These are phyloP conservation scores for Reticulascus tulasneorum DNA, from an alignment of 2,329 filamentous ascomycete genomes.

Conservation along the genomic window DNA sequence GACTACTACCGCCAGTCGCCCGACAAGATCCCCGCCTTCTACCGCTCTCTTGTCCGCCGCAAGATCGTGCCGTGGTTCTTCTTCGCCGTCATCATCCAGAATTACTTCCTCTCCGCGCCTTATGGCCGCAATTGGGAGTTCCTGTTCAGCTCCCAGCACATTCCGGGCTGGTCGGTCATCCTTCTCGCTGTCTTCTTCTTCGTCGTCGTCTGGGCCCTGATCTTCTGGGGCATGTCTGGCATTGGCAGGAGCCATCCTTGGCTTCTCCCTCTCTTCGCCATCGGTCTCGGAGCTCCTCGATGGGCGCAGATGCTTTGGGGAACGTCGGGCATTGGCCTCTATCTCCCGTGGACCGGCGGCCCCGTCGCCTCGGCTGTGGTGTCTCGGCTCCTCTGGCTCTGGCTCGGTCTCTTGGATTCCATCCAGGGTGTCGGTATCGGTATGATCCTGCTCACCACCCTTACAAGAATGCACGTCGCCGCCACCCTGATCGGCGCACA, in stretches of 20 bases:
- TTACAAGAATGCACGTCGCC: constrained; percentile 61
- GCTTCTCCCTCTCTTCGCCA: constrained; percentile 64
- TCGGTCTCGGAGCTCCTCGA: constrained; percentile 60
- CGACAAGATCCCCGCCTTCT: constrained; percentile 62
- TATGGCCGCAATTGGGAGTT: constrained; percentile 66
- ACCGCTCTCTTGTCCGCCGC: constrained; percentile 55
- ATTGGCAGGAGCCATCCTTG: constrained; percentile 60
- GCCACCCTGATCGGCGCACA: constrained; percentile 59
- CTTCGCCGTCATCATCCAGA: constrained; percentile 59
- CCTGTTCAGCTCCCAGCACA: constrained; percentile 55
- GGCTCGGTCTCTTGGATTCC: constrained; percentile 62
- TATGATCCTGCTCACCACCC: constrained; percentile 63
- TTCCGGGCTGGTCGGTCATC: constrained; percentile 51
- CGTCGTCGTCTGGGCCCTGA: constrained; percentile 48
- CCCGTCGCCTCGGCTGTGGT: constrained; percentile 52
- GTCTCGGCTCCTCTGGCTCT: constrained; percentile 52
- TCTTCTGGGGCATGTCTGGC: constrained; percentile 47
- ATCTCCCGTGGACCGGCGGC: constrained; percentile 58
- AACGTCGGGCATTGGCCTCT: constrained; percentile 55
- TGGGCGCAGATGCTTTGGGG: constrained; percentile 69
- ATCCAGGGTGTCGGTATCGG: constrained; percentile 64
- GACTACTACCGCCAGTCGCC: constrained; percentile 63
- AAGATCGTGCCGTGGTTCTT: constrained; percentile 68
- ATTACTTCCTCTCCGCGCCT: constrained; percentile 62
- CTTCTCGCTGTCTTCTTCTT: constrained; percentile 54